Base-by-base conservation (phyloP, 2,329 filamentous ascomycete genomes). In the Hysterium pulicare region DNA sequence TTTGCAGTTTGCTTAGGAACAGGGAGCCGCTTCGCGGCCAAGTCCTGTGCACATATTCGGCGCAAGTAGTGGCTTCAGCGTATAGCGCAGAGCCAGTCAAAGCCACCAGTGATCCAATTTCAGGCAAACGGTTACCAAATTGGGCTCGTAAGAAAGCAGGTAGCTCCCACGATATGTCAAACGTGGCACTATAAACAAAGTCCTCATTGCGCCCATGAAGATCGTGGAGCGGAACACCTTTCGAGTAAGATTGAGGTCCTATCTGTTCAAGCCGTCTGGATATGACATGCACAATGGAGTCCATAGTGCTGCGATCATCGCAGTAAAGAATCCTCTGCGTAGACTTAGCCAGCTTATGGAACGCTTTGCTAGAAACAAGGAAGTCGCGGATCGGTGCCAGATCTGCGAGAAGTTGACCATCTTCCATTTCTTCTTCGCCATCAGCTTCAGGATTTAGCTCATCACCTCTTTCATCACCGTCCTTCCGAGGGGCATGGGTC, bases 1-100 rank as follows among this genome's bases (percentile, higher is more conserved):
- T 23, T 26, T 20, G 19, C 13, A 33, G 45, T 36, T 15, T 45
- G 30, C 42, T 22, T 2, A 49, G 13, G 16, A 52, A 28, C n/a
- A 47, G 33, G 3, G 13, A 2, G 19, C 42, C 49, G 16, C 33
- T 38, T 11, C 16, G 32, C n/a, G 51, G 47, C 51, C 51, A 54
- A 15, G 39, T 46, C 13, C 11, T 28, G 8, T 16, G 40, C 5
- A 48, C 11, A 33, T 54, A 54, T 4, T 51, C 34, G 4, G 32
- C 24, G 28, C 49, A 54, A n/a, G 49, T 54, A 11, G 47, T 50
- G 13, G 49, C 49, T 28, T 51, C 43, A 19, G 47, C 49, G 38
- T 50, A 46, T 3, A 48, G 31, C 13, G 39, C 38, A 22, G 51
- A 47, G 13, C 49, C 49, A 19, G 47, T 50, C 11, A 51, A 17